Percentiles rank a stretch among this genome's conserved stretches.
Evolutionary conservation across 164 flowering plant genomes (phyloP).

Genomic region (Litsea cubeba): DNA sequence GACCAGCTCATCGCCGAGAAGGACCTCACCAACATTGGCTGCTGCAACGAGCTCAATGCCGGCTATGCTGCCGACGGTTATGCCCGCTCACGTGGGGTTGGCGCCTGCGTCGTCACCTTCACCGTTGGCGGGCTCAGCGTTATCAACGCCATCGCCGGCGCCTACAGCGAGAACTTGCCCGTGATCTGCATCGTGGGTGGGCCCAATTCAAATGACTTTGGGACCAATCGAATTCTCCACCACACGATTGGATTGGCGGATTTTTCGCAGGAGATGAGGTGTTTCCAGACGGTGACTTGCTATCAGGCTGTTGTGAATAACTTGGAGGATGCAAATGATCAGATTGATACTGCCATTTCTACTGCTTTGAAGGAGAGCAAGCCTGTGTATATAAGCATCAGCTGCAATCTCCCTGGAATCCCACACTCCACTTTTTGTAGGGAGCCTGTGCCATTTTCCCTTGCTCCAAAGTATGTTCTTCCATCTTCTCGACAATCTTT

Average conservation of each 20-base stretch:
- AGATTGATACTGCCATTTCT: slow-evolving; percentile 76
- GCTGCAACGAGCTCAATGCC: slow-evolving; percentile 97
- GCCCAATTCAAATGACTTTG: slow-evolving; percentile 84
- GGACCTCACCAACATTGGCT: slow-evolving; percentile 59
- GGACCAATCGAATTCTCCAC: slow-evolving; percentile 74
- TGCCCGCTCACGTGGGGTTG: slow-evolving; percentile 78
- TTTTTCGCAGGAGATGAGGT: slow-evolving; percentile 69
- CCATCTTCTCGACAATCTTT: no score
- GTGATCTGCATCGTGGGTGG: slow-evolving; percentile 83
- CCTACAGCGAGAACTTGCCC: slow-evolving; percentile 84
- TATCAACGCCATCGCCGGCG: slow-evolving; percentile 87
- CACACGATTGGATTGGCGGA: slow-evolving; percentile 87
- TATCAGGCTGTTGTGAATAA: slow-evolving; percentile 84
- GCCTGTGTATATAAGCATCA: slow-evolving; percentile 79
- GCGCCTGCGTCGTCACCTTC: slow-evolving; percentile 91
- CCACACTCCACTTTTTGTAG: slow-evolving; percentile 75
- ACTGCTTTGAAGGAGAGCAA: slow-evolving; percentile 85
- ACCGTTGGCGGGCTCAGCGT: slow-evolving; percentile 90
- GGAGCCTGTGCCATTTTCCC: slow-evolving; percentile 68
- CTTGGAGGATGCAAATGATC: slow-evolving; percentile 85
- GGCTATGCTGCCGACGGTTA: slow-evolving; percentile 96
- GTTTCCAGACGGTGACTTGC: slow-evolving; percentile 86
- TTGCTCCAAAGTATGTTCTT: slow-evolving; percentile 54
- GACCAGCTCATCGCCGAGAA: slow-evolving; percentile 86
- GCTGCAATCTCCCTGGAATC: slow-evolving; percentile 73